Evolutionary conservation across 2,329 filamentous ascomycete species (phyloP).

Genomic region (Rhynchosporium graminicola): DNA sequence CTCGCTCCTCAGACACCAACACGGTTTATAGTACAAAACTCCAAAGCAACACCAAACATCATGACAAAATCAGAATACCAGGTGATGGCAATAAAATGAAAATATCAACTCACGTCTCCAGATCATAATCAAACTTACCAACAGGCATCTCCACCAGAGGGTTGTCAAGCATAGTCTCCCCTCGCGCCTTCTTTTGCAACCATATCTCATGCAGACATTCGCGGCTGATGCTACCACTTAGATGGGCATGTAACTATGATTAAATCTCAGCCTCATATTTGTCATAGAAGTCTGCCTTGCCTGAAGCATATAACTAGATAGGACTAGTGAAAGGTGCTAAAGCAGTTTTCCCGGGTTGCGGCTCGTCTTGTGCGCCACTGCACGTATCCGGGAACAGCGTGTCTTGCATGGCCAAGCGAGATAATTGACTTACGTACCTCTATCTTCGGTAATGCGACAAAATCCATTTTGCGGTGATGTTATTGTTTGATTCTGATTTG

Average conservation of each 20-base stretch:
- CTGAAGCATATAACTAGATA: neutral
- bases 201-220: conserved; percentile 75
- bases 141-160: conserved; percentile 68
- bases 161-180: conserved; percentile 61
- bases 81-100: neutral
- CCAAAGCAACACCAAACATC: too few species aligned
- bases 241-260: conserved; percentile 72
- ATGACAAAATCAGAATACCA: too few species aligned
- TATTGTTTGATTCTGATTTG: conserved; percentile 1
- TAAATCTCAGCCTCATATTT: conserved; percentile 27
- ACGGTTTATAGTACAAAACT: too few species aligned
- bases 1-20: too few species aligned
- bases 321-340: neutral
- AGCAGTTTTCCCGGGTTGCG: neutral
- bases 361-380: conserved; percentile 15
- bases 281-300: conserved; percentile 5
- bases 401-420: conserved; percentile 20
- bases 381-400: conserved; percentile 8
- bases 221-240: conserved; percentile 76
- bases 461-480: conserved; percentile 38
- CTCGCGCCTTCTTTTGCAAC: conserved; percentile 55
- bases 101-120: conserved; percentile 58
- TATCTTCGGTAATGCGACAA: conserved; percentile 54
- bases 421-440: conserved; percentile 45
- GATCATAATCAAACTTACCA: conserved; percentile 70